Evolutionary conservation across 116 monocot species (phyloP).

Genomic region (Thalassia testudinum): DNA sequence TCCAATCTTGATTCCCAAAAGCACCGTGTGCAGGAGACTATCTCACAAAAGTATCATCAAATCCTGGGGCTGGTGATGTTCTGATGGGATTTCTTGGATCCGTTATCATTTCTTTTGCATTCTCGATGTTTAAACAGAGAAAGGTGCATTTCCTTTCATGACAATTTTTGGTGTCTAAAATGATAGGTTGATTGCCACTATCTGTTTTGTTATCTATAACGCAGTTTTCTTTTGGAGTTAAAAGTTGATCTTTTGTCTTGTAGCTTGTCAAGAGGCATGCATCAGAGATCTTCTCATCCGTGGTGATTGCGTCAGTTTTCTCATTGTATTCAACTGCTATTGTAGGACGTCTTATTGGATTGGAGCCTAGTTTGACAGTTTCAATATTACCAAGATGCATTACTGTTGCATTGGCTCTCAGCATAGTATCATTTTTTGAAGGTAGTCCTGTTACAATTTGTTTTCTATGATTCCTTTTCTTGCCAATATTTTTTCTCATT

Average conservation of each 20-base stretch:
- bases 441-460: conserved; percentile 16
- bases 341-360: conserved; percentile 51
- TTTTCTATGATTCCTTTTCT: too few species aligned
- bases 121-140: conserved; percentile 98
- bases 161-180: too few species aligned
- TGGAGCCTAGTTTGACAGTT: conserved; percentile 70
- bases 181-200: too few species aligned
- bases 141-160: conserved; percentile 33
- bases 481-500: too few species aligned
- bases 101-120: conserved; percentile 96
- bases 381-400: conserved; percentile 98
- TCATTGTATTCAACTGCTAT: conserved; percentile 88
- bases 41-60: conserved; percentile 73
- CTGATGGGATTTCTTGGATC: conserved; percentile 98
- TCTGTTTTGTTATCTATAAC: too few species aligned
- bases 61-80: conserved; percentile 98
- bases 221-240: background rate
- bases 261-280: conserved; percentile 95
- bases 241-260: background rate
- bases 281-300: conserved; percentile 90
- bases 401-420: conserved; percentile 89
- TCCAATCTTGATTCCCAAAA: too few species aligned
- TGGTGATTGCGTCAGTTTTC: conserved; percentile 56
- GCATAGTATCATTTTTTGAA: conserved; percentile 95
- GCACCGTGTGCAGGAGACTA: conserved; percentile 55